Evolutionary conservation across 73 alveolate genomes (phyloP).

Genomic region (Paramecium octaurelia): DNA sequence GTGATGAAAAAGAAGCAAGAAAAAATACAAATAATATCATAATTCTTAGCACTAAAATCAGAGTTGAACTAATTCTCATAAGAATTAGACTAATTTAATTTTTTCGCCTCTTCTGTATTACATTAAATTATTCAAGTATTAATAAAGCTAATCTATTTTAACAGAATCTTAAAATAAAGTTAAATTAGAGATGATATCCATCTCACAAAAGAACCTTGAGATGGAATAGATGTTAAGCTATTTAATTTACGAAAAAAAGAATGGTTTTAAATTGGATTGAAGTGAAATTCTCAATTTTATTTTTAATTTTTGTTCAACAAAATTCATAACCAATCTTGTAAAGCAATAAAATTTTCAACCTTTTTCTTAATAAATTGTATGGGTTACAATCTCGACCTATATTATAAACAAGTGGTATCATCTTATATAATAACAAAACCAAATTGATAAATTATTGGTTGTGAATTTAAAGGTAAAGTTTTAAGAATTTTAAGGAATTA

Average conservation of each 20-base stretch:
- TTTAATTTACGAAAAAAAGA: not conserved
- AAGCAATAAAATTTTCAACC: not conserved
- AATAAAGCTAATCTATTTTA: not conserved
- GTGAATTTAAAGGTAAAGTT: not conserved
- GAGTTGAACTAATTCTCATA: not conserved
- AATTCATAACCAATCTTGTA: not conserved
- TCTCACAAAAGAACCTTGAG: not conserved
- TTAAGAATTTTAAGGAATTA: not conserved
- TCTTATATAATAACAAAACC: not conserved
- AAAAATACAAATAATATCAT: not conserved
- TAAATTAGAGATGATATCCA: not conserved
- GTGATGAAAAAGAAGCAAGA: conserved; percentile 6
- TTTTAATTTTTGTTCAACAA: not conserved
- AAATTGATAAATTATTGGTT: not conserved
- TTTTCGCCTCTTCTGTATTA: not conserved
- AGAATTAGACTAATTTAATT: conserved; percentile 15
- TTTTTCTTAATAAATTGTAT: not conserved
- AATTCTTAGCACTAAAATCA: not conserved
- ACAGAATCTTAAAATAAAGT: not conserved
- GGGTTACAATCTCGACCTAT: not conserved
- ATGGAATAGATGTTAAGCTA: not conserved
- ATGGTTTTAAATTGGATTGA: not conserved
- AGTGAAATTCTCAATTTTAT: not conserved
- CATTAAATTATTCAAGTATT: not conserved
- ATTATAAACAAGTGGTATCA: not conserved